phyloP scores from a whole-genome alignment of 2,329 filamentous ascomycete species.

The Colletotrichum lupini region DNA sequence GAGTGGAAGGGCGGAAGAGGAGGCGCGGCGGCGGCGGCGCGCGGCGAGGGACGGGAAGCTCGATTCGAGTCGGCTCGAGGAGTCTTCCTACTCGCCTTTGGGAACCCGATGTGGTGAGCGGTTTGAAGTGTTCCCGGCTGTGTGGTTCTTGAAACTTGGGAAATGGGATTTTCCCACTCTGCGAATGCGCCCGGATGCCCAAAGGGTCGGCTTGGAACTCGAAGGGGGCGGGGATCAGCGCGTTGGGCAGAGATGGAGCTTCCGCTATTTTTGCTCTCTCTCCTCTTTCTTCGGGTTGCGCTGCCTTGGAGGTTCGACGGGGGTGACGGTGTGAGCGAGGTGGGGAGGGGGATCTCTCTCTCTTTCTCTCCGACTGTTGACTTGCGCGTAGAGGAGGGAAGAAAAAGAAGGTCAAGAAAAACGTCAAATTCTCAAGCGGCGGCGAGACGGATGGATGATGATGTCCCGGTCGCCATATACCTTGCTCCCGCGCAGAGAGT shows the following conservation, averaged over 20 bases:
- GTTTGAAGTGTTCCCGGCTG: constrained; percentile 33
- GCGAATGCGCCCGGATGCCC: constrained; percentile 33
- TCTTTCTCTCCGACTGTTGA: no score
- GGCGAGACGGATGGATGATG: constrained; percentile 25
- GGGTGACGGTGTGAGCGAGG: constrained; percentile 40
- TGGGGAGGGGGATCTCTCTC: constrained; percentile 37
- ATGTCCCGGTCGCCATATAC: constrained; percentile 17
- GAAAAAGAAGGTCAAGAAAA: constrained; percentile 24
- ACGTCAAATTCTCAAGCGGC: constrained; percentile 25
- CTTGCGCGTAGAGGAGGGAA: constrained; percentile 35
- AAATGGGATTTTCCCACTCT: constrained; percentile 30
- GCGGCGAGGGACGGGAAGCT: background rate
- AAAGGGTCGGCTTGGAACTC: constrained; percentile 32
- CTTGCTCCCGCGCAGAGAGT: constrained; percentile 8
- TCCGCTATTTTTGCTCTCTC: background rate
- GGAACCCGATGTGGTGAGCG: background rate
- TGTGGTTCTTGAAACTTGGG: constrained; percentile 35
- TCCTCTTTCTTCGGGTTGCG: constrained; percentile 7
- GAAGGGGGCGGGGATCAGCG: constrained; percentile 46
- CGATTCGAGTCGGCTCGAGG: background rate
- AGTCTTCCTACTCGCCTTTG: background rate
- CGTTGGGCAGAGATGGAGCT: constrained; percentile 49
- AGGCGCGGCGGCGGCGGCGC: constrained; percentile 13
- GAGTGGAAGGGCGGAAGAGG: background rate
- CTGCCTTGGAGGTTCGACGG: constrained; percentile 25